Conservation (phyloP, 495 filamentous ascomycete genomes). For the Mytilinidion resinicola region DNA sequence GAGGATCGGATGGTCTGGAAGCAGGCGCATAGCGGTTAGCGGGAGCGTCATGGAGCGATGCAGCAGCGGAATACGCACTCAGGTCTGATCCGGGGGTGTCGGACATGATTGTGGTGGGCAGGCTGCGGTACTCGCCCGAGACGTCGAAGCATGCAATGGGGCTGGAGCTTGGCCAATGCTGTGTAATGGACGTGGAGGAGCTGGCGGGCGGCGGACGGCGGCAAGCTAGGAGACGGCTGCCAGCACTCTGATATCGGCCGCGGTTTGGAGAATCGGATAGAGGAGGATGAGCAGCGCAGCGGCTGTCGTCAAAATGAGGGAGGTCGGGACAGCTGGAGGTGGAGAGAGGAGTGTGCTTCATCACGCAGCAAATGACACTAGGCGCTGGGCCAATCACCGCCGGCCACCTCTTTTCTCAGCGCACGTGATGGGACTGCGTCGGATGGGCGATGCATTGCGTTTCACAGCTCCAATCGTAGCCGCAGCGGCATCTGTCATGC, state of each 20-base stretch:
- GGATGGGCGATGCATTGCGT: not conserved
- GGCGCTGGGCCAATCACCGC: too few species aligned
- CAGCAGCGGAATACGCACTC: conserved; percentile 12
- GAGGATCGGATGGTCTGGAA: conserved; percentile 54
- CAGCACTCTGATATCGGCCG: not conserved
- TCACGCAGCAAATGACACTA: not conserved
- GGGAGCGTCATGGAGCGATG: not conserved
- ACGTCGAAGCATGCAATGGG: conserved; percentile 24
- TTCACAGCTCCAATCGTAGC: not conserved
- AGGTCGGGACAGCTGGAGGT: not conserved
- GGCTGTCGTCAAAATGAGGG: not conserved
- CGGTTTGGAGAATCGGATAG: too few species aligned
- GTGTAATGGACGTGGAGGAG: conserved; percentile 22
- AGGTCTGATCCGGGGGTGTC: conserved; percentile 19
- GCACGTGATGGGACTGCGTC: too few species aligned
- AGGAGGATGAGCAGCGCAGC: not conserved
- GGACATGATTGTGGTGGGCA: conserved; percentile 18
- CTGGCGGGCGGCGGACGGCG: conserved; percentile 6
- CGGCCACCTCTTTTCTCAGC: too few species aligned
- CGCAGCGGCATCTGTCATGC: not conserved
- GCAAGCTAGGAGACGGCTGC: conserved; percentile 12
- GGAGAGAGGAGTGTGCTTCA: not conserved
- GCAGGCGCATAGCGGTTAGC: conserved; percentile 16
- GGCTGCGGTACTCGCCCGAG: conserved; percentile 18
- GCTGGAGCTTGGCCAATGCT: conserved; percentile 22